These are phyloP conservation scores for Coemansia sp. DNA, from an alignment of 371 early-diverging fungal species.

Conservation along the genomic window DNA sequence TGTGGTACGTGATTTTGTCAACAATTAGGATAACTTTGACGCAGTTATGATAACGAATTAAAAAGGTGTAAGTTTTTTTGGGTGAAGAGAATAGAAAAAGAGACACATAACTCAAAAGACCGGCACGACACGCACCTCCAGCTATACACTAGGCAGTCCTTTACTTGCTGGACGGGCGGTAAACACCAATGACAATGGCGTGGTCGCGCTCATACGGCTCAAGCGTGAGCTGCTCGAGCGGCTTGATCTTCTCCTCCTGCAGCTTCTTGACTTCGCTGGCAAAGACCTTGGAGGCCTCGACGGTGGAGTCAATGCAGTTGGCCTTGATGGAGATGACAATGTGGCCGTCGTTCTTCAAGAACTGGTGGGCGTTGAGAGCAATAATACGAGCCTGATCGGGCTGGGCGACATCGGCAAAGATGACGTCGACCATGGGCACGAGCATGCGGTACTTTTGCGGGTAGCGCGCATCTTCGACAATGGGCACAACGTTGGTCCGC, in stretches of 20 bases:
- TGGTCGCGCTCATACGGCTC: slow-evolving; percentile 99
- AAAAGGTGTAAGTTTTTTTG: not conserved
- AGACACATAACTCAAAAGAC: slow-evolving; percentile 1
- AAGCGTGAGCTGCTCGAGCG: slow-evolving; percentile 98
- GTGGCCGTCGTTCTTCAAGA: slow-evolving; percentile 97
- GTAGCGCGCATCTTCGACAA: slow-evolving; percentile 99
- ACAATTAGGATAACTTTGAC: too few relatives aligned
- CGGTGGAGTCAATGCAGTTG: slow-evolving; percentile 99
- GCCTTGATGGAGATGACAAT: slow-evolving; percentile 99
- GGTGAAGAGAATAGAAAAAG: not conserved
- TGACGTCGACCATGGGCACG: slow-evolving; percentile 99
- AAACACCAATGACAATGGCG: slow-evolving; percentile 97
- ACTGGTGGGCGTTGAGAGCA: slow-evolving; percentile 98
- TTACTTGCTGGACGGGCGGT: slow-evolving; percentile 54
- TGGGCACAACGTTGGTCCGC: slow-evolving; percentile 99
- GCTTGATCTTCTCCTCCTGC: slow-evolving; percentile 98
- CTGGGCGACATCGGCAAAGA: slow-evolving; percentile 99
- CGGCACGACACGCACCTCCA: too few relatives aligned
- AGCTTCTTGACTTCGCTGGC: slow-evolving; percentile 99
- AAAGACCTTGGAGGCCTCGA: slow-evolving; percentile 97
- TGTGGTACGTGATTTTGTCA: not conserved
- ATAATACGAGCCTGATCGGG: slow-evolving; percentile 99
- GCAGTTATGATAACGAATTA: not conserved
- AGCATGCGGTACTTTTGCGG: slow-evolving; percentile 99
- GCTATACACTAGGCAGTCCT: not conserved